phyloP scores from a whole-genome alignment of 2,329 filamentous ascomycete genomes.

The Diaporthe humulicola region DNA sequence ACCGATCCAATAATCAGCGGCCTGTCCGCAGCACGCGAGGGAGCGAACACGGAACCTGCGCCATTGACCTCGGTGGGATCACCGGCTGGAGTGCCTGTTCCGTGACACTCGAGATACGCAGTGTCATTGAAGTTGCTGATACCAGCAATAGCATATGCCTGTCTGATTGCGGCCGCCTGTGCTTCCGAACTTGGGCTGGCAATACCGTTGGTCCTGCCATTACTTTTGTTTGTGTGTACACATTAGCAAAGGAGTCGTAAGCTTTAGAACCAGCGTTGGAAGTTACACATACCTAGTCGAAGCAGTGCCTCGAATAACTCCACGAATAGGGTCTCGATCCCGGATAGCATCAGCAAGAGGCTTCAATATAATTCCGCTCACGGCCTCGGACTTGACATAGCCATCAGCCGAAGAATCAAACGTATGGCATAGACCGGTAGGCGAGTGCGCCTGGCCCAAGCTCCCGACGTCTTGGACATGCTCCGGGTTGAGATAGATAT shows the following conservation, averaged over 20 bases:
- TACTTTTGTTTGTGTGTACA: background rate
- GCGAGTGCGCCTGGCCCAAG: background rate
- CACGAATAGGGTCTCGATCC: background rate
- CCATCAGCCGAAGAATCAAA: constrained; percentile 7
- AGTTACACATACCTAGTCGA: background rate
- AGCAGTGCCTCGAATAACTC: background rate
- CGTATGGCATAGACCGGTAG: constrained; percentile 35
- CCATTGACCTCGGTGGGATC: background rate
- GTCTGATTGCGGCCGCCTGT: background rate
- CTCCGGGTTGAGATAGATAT: background rate
- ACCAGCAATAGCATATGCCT: constrained; percentile 12
- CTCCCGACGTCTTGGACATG: background rate
- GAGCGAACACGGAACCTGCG: background rate
- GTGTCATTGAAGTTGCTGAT: constrained; percentile 37
- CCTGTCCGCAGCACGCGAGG: background rate
- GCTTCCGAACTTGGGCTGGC: background rate
- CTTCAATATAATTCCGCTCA: background rate
- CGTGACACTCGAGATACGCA: constrained; percentile 49
- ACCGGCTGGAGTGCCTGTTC: constrained; percentile 44
- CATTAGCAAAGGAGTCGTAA: no score
- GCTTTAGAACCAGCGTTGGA: no score
- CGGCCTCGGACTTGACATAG: constrained; percentile 47
- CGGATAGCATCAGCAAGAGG: background rate
- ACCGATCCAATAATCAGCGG: background rate
- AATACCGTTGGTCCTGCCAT: background rate